A percentile compares a stretch with the other conserved stretches of the same genome.
Evolutionary conservation across 1,284 basidiomycete species (phyloP).

Genomic region (Mixia osmundae): DNA sequence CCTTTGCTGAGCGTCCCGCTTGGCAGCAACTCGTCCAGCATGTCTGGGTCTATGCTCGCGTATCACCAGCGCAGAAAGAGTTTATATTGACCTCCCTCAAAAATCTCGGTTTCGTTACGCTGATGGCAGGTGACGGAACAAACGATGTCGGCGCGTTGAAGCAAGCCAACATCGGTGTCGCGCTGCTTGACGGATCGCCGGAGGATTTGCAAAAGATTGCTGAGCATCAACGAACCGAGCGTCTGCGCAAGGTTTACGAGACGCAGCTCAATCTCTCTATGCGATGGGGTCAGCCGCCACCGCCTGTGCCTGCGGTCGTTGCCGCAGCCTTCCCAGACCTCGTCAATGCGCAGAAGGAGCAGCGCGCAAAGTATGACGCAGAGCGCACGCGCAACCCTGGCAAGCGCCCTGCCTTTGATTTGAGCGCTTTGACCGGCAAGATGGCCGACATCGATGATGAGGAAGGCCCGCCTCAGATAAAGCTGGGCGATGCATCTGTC

Average conservation of each 20-base stretch:
- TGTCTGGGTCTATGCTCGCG: slow-evolving; percentile 89
- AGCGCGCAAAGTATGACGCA: slow-evolving; percentile 38
- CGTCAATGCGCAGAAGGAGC: slow-evolving; percentile 66
- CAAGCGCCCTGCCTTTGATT: background rate
- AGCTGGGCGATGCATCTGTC: slow-evolving; percentile 85
- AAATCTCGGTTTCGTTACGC: slow-evolving; percentile 59
- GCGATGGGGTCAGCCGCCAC: slow-evolving; percentile 71
- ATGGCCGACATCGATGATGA: slow-evolving; percentile 79
- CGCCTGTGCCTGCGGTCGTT: slow-evolving; percentile 50
- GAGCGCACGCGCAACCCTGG: slow-evolving; percentile 14
- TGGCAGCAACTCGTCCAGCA: slow-evolving; percentile 66
- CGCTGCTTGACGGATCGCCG: slow-evolving; percentile 64
- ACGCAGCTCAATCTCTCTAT: slow-evolving; percentile 69
- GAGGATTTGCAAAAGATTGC: slow-evolving; percentile 83
- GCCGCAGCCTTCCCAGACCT: slow-evolving; percentile 65
- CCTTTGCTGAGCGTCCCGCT: slow-evolving; percentile 37
- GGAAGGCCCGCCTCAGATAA: slow-evolving; percentile 73
- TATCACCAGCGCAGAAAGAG: slow-evolving; percentile 87
- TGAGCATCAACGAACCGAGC: slow-evolving; percentile 63
- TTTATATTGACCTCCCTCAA: slow-evolving; percentile 71
- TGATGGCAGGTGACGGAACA: slow-evolving; percentile 94
- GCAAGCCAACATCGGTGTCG: slow-evolving; percentile 84
- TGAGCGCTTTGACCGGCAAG: slow-evolving; percentile 32
- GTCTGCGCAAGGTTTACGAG: slow-evolving; percentile 86
- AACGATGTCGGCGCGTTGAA: slow-evolving; percentile 93